Conservation (phyloP, 306 rosid genomes). For the Cucumis sativus region Cucumber_9930_V3 NC_026657.2:8804001-8804500, state of each 20-base stretch:
- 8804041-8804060: conserved; percentile 75
- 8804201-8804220: not conserved
- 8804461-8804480: not conserved
- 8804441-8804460: not conserved
- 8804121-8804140: not conserved
- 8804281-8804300: not conserved
- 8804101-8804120: conserved; percentile 21
- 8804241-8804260: not conserved
- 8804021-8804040: conserved; percentile 54
- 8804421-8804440: not conserved
- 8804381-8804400: not conserved
- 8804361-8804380: not conserved
- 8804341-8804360: not conserved
- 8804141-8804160: not conserved
- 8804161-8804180: not conserved
- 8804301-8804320: not conserved
- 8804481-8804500: not conserved
- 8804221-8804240: not conserved
- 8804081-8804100: conserved; percentile 11
- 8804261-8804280: not conserved
- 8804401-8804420: not conserved
- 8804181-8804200: not conserved
- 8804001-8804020: conserved; percentile 69
- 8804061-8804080: conserved; percentile 66
- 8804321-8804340: not conserved